Conservation (phyloP, 2,329 filamentous ascomycete genomes). For the Aaosphaeria arxii region DNA sequence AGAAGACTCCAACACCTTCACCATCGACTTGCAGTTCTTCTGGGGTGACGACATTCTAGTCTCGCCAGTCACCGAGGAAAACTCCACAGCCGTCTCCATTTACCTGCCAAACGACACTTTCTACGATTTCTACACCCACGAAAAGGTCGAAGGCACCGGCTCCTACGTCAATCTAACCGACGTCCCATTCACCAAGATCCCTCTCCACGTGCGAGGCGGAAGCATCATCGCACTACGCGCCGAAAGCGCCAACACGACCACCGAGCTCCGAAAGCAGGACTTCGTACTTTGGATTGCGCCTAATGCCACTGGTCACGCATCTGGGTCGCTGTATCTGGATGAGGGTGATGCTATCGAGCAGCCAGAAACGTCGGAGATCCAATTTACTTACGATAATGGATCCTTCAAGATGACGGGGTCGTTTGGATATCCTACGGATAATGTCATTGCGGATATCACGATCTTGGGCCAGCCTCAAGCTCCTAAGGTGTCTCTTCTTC, state of each 20-base stretch:
- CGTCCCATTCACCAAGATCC: slow-evolving; percentile 54
- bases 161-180: slow-evolving; percentile 42
- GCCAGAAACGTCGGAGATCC: slow-evolving; percentile 52
- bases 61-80: slow-evolving; percentile 54
- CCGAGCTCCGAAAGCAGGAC: slow-evolving; percentile 59
- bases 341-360: slow-evolving; percentile 70
- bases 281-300: slow-evolving; percentile 72
- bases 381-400: slow-evolving; percentile 58
- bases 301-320: slow-evolving; percentile 58
- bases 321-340: slow-evolving; percentile 70
- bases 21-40: slow-evolving; percentile 57
- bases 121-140: slow-evolving; percentile 59
- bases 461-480: neutral
- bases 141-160: slow-evolving; percentile 46
- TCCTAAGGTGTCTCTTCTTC: too few relatives aligned
- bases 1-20: slow-evolving; percentile 50
- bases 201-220: slow-evolving; percentile 65
- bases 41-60: slow-evolving; percentile 57
- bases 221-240: slow-evolving; percentile 61
- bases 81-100: slow-evolving; percentile 50
- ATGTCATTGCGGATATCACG: neutral
- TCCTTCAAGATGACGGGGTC: slow-evolving; percentile 51
- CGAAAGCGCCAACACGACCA: slow-evolving; percentile 59
- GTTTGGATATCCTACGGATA: slow-evolving; percentile 47
- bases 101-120: slow-evolving; percentile 59